phyloP scores from a whole-genome alignment of 2,329 filamentous ascomycete genomes.

The Coniochaeta prunicola region DNA sequence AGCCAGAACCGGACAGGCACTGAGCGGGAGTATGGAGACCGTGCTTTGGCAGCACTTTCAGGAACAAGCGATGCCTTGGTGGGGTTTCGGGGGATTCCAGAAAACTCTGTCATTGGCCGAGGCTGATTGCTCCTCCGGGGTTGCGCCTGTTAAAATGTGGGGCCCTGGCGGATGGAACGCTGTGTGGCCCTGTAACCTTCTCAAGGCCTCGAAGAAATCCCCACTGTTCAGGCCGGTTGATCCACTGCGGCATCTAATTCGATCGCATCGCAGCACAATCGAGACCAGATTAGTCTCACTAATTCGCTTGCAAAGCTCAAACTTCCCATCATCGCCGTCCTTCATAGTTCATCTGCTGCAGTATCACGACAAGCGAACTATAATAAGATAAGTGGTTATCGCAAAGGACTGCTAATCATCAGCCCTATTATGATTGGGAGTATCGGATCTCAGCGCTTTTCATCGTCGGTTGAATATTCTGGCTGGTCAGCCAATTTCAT shows the following conservation, averaged over 20 bases:
- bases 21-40: not conserved
- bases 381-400: too few species aligned
- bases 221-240: not conserved
- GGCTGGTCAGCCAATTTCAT: not conserved
- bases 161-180: not conserved
- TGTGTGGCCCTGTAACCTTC: too few species aligned
- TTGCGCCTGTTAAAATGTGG: not conserved
- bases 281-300: not conserved
- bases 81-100: not conserved
- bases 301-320: not conserved
- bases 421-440: too few species aligned
- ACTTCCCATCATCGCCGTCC: not conserved
- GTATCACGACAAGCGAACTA: too few species aligned
- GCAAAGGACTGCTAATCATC: too few species aligned
- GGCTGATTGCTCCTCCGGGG: not conserved
- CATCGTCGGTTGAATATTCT: not conserved
- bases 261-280: too few species aligned
- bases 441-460: not conserved
- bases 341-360: not conserved
- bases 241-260: slow-evolving; percentile 1
- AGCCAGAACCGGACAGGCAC: not conserved
- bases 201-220: too few species aligned
- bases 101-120: not conserved
- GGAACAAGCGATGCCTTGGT: not conserved
- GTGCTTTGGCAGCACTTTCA: not conserved